Base-by-base conservation (phyloP, 495 filamentous ascomycete species). In the Penicillium cinerascens region DNA sequence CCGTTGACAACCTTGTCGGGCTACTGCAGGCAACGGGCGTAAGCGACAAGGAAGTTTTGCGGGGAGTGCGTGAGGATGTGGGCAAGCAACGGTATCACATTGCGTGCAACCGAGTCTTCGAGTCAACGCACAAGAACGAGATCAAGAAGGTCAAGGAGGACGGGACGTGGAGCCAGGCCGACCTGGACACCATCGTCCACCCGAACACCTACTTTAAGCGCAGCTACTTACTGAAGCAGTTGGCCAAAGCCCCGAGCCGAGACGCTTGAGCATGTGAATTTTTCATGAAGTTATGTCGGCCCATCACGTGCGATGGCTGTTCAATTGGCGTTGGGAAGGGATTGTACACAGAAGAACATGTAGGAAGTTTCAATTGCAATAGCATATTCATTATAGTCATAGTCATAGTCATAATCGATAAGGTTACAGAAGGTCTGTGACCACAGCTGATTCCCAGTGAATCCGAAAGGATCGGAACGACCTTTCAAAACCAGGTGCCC, bases 201-300 rank as follows among this genome's bases (percentile, higher is more conserved):
- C 95, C 95, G 9, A 99, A 99, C 68, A 90, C 91, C 49, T 99
- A 97, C 69, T 97, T 97, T 70, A 92, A 93, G 77, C 80, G 92
- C 54, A 92, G 89, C 63, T 97, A 88, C 68, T 59, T 95, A 59
- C 69, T 97, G 42, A 96, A 89, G 79, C 85, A 91, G 38, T 55
- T 67, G 38, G 60, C 63, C 11, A 73, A 70, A 39, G 54, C 71
- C 29, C 58, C 58, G 13, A 27, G 17, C 58, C 67, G 26, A 63
- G 70, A 66, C 45, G 49, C 58, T 42, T 68, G 47, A 56, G 45
- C 23, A 56, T 60, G 51, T 53, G 35, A 59, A 55, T 58, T 33
- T 33, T 33, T 62, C 40, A 70, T 62, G 71, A 74, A 54, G 60
- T 60, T 59, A 72, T 61, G 66, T 53, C 49, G 55, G 55, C 38